A percentile compares a stretch with the other conserved stretches of the same genome.
Conservation (phyloP, 2,329 filamentous ascomycete genomes). For the Sporothrix protearum region DNA sequence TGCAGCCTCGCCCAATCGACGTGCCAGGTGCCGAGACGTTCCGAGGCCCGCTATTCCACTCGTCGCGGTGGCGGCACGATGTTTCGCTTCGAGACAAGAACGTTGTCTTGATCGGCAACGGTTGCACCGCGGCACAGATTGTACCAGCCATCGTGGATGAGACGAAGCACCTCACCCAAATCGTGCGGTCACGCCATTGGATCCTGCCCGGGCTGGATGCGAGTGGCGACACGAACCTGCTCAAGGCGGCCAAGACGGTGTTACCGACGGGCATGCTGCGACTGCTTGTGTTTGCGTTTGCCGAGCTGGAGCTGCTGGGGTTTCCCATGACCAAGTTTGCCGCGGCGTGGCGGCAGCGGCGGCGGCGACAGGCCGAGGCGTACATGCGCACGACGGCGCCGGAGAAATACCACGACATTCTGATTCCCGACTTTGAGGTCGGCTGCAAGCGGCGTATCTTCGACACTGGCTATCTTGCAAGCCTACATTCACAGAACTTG, state of each 20-base stretch:
- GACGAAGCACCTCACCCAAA: constrained; percentile 4
- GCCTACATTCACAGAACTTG: not conserved
- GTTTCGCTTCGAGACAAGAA: not conserved
- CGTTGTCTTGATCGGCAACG: not conserved
- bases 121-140: not conserved
- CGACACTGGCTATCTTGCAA: not conserved
- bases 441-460: constrained; percentile 13
- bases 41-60: not conserved
- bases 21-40: constrained; percentile 1
- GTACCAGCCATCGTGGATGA: not conserved
- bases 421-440: constrained; percentile 4
- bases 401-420: not conserved
- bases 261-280: not conserved
- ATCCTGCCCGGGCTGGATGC: not conserved
- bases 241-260: not conserved
- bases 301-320: constrained; percentile 8
- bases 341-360: not conserved
- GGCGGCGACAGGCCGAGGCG: not conserved
- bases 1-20: not conserved
- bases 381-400: not conserved
- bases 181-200: constrained; percentile 6
- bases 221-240: not conserved
- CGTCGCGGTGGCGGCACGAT: not conserved
- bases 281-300: not conserved
- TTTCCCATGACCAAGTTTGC: constrained; percentile 4